phyloP scores from a whole-genome alignment of 805 yeast species.

The Priceomyces medius region DNA sequence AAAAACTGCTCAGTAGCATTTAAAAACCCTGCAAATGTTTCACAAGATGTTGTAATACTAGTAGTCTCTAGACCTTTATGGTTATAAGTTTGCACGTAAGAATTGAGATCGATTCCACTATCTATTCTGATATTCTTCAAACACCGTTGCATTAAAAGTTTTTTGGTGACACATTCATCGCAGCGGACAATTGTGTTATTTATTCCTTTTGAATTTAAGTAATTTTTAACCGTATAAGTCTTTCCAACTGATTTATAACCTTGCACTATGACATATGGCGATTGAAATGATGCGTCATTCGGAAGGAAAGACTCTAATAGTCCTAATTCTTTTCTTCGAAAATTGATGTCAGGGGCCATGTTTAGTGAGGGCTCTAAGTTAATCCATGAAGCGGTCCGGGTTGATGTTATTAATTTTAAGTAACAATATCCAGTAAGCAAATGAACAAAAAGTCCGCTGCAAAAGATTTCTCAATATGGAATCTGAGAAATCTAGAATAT shows the following conservation, averaged over 20 bases:
- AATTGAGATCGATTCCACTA: conserved; percentile 27
- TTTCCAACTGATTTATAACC: conserved; percentile 54
- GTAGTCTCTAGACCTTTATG: conserved; percentile 26
- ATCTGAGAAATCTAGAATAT: too few relatives aligned
- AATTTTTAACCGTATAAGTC: conserved; percentile 34
- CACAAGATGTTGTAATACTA: conserved; percentile 34
- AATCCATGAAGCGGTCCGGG: too few relatives aligned
- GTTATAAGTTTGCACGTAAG: conserved; percentile 18
- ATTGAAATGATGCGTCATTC: neutral
- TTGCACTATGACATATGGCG: conserved; percentile 35
- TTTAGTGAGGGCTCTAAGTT: too few relatives aligned
- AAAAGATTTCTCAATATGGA: too few relatives aligned
- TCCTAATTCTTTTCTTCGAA: neutral
- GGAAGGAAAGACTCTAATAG: neutral
- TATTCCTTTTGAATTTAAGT: conserved; percentile 26
- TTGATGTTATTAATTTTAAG: too few relatives aligned
- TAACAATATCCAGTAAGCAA: too few relatives aligned
- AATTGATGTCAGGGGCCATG: neutral
- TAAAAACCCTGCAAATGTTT: conserved; percentile 40
- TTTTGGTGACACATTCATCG: conserved; percentile 44
- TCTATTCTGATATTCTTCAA: conserved; percentile 37
- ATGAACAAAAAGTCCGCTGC: too few relatives aligned
- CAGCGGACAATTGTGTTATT: conserved; percentile 37
- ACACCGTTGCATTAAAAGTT: conserved; percentile 42
- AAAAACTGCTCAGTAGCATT: conserved; percentile 41